Evolutionary conservation across 148 eudicot species (phyloP).

Genomic region (Bassia scoparia): DNA sequence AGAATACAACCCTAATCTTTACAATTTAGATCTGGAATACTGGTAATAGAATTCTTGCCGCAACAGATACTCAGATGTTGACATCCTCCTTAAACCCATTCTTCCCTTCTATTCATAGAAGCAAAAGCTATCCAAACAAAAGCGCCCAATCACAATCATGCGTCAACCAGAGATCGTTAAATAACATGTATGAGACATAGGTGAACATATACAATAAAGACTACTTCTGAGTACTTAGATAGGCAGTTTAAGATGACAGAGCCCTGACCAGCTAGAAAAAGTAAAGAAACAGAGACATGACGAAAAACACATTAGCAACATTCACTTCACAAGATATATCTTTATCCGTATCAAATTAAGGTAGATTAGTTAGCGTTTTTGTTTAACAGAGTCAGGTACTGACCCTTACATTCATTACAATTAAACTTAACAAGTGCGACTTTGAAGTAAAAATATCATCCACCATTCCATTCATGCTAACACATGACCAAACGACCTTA

Average conservation of each 20-base stretch:
- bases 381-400: no score
- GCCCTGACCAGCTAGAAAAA: constrained; percentile 66
- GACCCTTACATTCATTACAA: background rate
- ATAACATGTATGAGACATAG: background rate
- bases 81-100: constrained; percentile 89
- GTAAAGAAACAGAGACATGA: constrained; percentile 1
- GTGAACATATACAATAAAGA: constrained; percentile 1
- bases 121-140: constrained; percentile 65
- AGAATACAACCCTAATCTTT: constrained; percentile 65
- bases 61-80: constrained; percentile 94
- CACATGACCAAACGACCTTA: background rate
- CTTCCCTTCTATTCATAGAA: constrained; percentile 92
- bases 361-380: no score
- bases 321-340: background rate
- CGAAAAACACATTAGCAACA: background rate
- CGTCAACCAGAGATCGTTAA: background rate
- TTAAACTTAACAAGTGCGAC: no score
- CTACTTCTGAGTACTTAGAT: constrained; percentile 84
- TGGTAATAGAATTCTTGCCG: constrained; percentile 90
- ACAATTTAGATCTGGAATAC: constrained; percentile 94
- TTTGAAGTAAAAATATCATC: background rate
- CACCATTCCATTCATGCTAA: background rate
- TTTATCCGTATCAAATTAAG: no score
- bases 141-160: background rate
- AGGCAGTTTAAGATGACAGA: constrained; percentile 80